Evolutionary conservation across 495 filamentous ascomycete species (phyloP).

Genomic region (Patellaria atrata): DNA sequence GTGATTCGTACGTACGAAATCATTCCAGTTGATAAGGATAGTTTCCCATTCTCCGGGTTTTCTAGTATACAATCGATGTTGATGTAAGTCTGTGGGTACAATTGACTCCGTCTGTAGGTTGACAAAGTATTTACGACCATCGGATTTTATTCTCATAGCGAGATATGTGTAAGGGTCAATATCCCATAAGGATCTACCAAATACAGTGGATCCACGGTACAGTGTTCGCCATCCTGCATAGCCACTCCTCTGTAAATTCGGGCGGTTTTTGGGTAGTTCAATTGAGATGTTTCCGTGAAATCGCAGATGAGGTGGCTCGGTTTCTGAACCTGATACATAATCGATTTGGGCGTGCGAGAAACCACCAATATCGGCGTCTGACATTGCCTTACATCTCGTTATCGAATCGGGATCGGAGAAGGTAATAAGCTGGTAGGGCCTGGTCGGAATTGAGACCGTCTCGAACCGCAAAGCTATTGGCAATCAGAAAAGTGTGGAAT

Average conservation of each 20-base stretch:
- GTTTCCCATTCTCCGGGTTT: conserved; percentile 85
- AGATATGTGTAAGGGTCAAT: conserved; percentile 80
- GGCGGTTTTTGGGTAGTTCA: conserved; percentile 57
- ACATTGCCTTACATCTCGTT: conserved; percentile 64
- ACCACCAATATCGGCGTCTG: conserved; percentile 74
- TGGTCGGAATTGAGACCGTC: conserved; percentile 39
- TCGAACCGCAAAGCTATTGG: conserved; percentile 32
- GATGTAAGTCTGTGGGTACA: conserved; percentile 84
- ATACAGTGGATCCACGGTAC: conserved; percentile 40
- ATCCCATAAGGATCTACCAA: conserved; percentile 73
- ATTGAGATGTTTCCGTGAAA: conserved; percentile 86
- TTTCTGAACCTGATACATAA: conserved; percentile 37
- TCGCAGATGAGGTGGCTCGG: conserved; percentile 43
- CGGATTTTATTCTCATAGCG: conserved; percentile 77
- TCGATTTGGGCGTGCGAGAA: conserved; percentile 61
- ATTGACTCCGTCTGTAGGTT: conserved; percentile 92
- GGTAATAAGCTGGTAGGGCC: conserved; percentile 43
- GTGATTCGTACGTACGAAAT: conserved; percentile 89
- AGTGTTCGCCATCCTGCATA: conserved; percentile 77
- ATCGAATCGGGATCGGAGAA: conserved; percentile 52
- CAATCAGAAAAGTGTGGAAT: conserved; percentile 5
- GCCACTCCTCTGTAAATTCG: conserved; percentile 57
- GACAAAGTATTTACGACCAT: conserved; percentile 83
- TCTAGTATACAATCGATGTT: conserved; percentile 77
- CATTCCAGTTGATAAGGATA: conserved; percentile 69